Conservation (phyloP, 371 early-diverging fungal genomes). For the Mucor indicus region DNA sequence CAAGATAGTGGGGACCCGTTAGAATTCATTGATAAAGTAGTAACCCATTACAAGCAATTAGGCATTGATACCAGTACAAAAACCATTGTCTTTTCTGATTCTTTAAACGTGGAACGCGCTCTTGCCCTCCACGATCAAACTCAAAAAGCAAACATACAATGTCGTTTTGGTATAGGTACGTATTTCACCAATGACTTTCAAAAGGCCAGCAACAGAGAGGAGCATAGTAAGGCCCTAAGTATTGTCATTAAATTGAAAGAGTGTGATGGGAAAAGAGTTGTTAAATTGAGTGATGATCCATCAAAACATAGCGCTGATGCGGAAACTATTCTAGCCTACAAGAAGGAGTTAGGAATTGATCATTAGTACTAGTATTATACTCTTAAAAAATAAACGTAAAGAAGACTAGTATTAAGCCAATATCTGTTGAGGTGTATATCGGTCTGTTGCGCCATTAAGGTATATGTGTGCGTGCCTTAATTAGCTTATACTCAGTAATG, state of each 20-base stretch:
- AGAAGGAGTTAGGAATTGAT: conserved; percentile 31
- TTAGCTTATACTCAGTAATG: too few species aligned
- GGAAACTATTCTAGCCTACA: conserved; percentile 47
- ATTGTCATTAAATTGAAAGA: conserved; percentile 74
- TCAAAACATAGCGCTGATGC: conserved; percentile 64
- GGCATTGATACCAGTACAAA: conserved; percentile 62
- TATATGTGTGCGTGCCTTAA: too few species aligned
- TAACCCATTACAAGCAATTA: conserved; percentile 52
- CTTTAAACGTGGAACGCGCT: conserved; percentile 52
- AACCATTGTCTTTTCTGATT: conserved; percentile 70
- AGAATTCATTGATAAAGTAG: conserved; percentile 51
- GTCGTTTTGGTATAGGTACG: conserved; percentile 75
- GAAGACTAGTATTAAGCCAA: too few species aligned
- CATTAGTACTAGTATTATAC: too few species aligned
- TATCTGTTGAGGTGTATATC: too few species aligned
- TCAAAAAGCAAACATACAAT: conserved; percentile 45
- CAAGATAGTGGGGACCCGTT: conserved; percentile 76
- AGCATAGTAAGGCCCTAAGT: conserved; percentile 59
- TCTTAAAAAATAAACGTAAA: too few species aligned
- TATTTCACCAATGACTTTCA: conserved; percentile 72
- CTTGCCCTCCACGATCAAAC: conserved; percentile 50
- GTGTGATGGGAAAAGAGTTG: conserved; percentile 58
- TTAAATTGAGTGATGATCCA: conserved; percentile 72
- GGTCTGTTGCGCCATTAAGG: too few species aligned
- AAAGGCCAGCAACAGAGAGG: conserved; percentile 20